Conservation (phyloP, 768 basidiomycete genomes). For the Cystofilobasidium ferigula region DNA sequence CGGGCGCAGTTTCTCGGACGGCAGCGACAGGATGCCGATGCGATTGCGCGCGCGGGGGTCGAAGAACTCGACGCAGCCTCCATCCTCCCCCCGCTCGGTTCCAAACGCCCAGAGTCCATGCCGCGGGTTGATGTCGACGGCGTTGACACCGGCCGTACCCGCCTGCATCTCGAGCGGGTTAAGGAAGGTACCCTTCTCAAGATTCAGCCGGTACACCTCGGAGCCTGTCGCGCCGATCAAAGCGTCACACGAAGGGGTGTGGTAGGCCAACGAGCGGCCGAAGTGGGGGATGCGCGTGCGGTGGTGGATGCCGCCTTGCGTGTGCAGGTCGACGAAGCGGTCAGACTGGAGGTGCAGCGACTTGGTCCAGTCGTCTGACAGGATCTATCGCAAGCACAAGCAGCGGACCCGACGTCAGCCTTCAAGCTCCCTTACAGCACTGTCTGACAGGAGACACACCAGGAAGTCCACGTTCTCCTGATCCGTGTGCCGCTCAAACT, state of each 20-base stretch:
- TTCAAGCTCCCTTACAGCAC: too few species aligned
- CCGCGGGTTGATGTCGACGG: slow-evolving; percentile 80
- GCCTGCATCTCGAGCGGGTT: slow-evolving; percentile 44
- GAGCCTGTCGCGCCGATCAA: slow-evolving; percentile 71
- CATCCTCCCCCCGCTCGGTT: slow-evolving; percentile 50
- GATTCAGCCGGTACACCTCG: slow-evolving; percentile 85
- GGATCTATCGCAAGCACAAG: too few species aligned
- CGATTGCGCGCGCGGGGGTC: slow-evolving; percentile 72
- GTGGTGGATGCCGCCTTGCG: slow-evolving; percentile 84
- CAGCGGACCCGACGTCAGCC: too few species aligned
- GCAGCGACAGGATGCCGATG: slow-evolving; percentile 60
- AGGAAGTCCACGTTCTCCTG: slow-evolving; percentile 96
- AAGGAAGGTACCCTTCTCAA: slow-evolving; percentile 89
- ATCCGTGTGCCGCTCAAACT: slow-evolving; percentile 93
- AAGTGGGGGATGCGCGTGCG: slow-evolving; percentile 87
- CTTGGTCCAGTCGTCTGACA: slow-evolving; percentile 98
- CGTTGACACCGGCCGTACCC: slow-evolving; percentile 58
- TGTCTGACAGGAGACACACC: slow-evolving; percentile 54
- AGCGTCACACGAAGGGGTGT: slow-evolving; percentile 85
- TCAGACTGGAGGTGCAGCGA: slow-evolving; percentile 92
- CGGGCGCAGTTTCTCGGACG: slow-evolving; percentile 32
- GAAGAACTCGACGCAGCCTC: slow-evolving; percentile 85
- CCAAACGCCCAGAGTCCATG: slow-evolving; percentile 87
- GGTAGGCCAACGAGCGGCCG: slow-evolving; percentile 83
- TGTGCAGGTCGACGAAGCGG: slow-evolving; percentile 87